phyloP scores from a whole-genome alignment of 768 basidiomycete species.

The Podaxis sp. region DNA sequence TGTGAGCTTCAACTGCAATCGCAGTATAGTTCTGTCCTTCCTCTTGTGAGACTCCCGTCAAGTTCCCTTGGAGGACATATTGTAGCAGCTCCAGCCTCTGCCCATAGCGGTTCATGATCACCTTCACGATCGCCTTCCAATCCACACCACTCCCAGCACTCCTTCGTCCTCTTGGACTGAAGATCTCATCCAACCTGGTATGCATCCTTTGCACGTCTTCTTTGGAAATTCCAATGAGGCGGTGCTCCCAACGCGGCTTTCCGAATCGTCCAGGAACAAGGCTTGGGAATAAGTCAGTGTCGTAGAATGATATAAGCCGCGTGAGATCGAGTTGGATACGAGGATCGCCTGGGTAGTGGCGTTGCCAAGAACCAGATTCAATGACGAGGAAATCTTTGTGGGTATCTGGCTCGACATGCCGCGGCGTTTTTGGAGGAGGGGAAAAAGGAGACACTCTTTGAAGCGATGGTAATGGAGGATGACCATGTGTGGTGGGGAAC shows the following conservation, averaged over 20 bases:
- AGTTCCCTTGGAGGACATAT: not conserved
- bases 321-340: not conserved
- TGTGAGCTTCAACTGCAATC: not conserved
- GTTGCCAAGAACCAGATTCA: not conserved
- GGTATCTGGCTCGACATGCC: not conserved
- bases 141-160: not conserved
- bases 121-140: not conserved
- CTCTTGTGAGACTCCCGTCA: not conserved
- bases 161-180: not conserved
- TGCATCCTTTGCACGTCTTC: not conserved
- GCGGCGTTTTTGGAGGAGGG: not conserved
- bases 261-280: not conserved
- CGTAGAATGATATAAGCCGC: not conserved
- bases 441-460: not conserved
- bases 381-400: not conserved
- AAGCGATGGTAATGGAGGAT: not conserved
- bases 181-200: not conserved
- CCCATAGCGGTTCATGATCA: not conserved
- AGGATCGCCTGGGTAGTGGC: not conserved
- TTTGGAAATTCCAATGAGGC: not conserved
- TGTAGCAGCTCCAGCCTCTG: not conserved
- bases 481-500: not conserved
- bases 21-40: not conserved
- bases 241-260: not conserved
- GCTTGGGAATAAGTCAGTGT: not conserved